These are phyloP conservation scores for Sporisorium reilianum DNA, from an alignment of 1,284 basidiomycete genomes.

Conservation along the genomic window DNA sequence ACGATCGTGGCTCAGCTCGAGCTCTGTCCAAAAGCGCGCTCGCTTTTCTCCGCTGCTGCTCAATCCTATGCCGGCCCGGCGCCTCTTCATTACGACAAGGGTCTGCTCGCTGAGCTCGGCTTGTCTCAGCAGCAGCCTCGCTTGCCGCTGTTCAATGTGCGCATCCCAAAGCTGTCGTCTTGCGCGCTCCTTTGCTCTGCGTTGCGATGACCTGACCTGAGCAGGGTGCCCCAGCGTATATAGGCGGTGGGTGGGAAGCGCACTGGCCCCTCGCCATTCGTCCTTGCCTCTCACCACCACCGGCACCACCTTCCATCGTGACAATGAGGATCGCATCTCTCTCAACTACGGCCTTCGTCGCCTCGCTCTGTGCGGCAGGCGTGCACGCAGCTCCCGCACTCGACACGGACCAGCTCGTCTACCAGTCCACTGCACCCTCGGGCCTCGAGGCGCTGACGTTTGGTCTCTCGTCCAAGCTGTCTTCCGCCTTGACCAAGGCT, in stretches of 20 bases:
- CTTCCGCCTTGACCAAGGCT: conserved; percentile 18
- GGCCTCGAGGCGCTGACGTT: conserved; percentile 28
- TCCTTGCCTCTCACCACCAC: neutral
- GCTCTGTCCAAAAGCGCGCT: conserved; percentile 10
- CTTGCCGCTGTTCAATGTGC: neutral
- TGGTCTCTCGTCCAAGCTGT: conserved; percentile 34
- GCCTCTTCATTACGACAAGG: conserved; percentile 1
- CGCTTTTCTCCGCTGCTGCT: conserved; percentile 3
- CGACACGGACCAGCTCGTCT: conserved; percentile 24
- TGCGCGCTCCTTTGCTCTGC: conserved; percentile 3
- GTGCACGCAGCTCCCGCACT: conserved; percentile 28
- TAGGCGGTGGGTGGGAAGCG: conserved; percentile 1
- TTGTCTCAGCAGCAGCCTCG: conserved; percentile 7
- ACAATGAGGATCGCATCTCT: conserved; percentile 30
- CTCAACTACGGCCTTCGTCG: conserved; percentile 16
- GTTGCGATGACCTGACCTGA: neutral
- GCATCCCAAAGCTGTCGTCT: neutral
- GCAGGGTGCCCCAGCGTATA: neutral
- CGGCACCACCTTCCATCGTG: neutral
- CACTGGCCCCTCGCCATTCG: too few species aligned
- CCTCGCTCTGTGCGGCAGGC: conserved; percentile 16
- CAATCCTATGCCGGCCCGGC: neutral
- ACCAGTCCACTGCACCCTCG: conserved; percentile 15
- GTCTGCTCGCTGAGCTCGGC: neutral
- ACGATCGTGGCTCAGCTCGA: conserved; percentile 30